A percentile compares a stretch with the other conserved stretches of the same genome.
Conservation (phyloP, 1,284 basidiomycete genomes). For the Puccinia coronata region DNA sequence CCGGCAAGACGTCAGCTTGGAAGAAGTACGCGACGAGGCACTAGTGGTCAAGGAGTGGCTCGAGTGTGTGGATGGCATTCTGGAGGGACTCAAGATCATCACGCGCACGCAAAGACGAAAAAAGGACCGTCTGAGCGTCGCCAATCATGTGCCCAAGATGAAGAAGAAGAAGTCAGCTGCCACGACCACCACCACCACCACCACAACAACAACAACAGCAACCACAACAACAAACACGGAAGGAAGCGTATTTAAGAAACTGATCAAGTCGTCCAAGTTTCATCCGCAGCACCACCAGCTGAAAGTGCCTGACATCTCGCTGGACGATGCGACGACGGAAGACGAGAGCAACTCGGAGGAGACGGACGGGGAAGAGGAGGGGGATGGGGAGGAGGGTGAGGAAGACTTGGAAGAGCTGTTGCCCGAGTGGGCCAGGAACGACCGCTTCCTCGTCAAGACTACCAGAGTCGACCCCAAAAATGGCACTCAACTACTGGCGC, state of each 20-base stretch:
- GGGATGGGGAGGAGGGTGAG: constrained; percentile 60
- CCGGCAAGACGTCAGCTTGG: constrained; percentile 32
- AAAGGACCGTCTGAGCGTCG: neutral
- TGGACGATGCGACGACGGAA: constrained; percentile 59
- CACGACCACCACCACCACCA: too few relatives aligned
- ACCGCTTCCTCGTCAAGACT: constrained; percentile 60
- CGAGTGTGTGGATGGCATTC: constrained; percentile 43
- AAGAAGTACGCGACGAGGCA: constrained; percentile 39
- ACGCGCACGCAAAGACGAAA: constrained; percentile 20
- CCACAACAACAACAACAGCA: too few relatives aligned
- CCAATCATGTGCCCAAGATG: neutral
- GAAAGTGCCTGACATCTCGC: constrained; percentile 14
- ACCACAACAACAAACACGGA: neutral
- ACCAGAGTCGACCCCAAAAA: neutral
- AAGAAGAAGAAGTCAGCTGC: constrained; percentile 23
- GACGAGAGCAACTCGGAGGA: constrained; percentile 31
- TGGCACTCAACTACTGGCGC: neutral
- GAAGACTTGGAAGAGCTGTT: constrained; percentile 65
- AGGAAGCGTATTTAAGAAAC: constrained; percentile 26
- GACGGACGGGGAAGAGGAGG: constrained; percentile 56
- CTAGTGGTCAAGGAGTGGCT: constrained; percentile 44
- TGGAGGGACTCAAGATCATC: constrained; percentile 43
- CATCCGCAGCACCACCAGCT: constrained; percentile 60
- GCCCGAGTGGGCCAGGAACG: constrained; percentile 72
- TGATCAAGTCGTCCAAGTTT: constrained; percentile 62